Evolutionary conservation across 495 filamentous ascomycete genomes (phyloP).

Genomic region (Trichocladium uniseriatum): DNA sequence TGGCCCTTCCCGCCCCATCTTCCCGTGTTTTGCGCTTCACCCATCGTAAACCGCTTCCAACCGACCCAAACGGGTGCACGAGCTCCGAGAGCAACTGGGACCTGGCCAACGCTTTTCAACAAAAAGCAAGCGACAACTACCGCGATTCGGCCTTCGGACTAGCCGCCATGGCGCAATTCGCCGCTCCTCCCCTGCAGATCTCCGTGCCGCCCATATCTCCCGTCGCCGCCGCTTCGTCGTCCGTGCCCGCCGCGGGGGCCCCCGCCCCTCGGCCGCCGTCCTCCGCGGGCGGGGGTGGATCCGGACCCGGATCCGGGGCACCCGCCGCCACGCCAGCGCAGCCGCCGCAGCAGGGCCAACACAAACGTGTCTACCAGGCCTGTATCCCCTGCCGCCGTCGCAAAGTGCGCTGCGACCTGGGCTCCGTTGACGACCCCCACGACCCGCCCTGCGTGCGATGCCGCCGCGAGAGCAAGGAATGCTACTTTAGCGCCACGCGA

Average conservation of each 20-base stretch:
- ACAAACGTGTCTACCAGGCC: slow-evolving; percentile 72
- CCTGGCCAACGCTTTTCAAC: background rate
- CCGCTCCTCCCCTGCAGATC: slow-evolving; percentile 19
- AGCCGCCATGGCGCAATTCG: slow-evolving; percentile 26
- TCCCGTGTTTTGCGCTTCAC: slow-evolving; percentile 12
- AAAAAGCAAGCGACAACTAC: background rate
- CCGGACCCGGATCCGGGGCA: slow-evolving; percentile 8
- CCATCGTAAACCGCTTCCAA: slow-evolving; percentile 29
- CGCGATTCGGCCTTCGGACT: background rate
- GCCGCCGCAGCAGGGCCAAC: slow-evolving; percentile 32
- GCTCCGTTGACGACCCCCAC: slow-evolving; percentile 88
- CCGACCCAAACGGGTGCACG: slow-evolving; percentile 11
- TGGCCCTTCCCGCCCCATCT: slow-evolving; percentile 17
- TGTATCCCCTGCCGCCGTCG: slow-evolving; percentile 86
- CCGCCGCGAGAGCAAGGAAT: slow-evolving; percentile 85
- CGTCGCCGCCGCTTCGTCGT: slow-evolving; percentile 16
- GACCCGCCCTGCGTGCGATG: slow-evolving; percentile 92
- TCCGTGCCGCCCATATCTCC: slow-evolving; percentile 23
- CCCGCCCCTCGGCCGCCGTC: slow-evolving; percentile 13
- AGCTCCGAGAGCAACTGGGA: background rate
- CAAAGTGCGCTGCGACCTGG: slow-evolving; percentile 90
- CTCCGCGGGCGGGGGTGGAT: slow-evolving; percentile 12
- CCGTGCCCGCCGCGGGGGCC: slow-evolving; percentile 18
- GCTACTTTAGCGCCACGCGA: slow-evolving; percentile 92
- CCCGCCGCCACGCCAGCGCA: slow-evolving; percentile 3